Evolutionary conservation across 176 grass and related monocot species (phyloP).

Genomic region (Panicum miliaceum): DNA sequence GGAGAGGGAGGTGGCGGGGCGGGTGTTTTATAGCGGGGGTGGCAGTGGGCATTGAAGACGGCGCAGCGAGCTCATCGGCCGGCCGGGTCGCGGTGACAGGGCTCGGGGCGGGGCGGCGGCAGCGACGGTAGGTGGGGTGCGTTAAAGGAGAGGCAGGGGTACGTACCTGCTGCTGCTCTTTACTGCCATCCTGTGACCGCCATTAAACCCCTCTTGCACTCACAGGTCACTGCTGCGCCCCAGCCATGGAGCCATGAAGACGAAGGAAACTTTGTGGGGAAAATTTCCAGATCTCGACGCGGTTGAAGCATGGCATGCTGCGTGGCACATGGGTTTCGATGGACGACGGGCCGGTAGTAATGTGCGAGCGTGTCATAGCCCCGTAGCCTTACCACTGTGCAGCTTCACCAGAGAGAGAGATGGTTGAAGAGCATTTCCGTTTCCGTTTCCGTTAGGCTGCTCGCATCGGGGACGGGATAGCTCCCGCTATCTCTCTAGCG

Average conservation of each 20-base stretch:
- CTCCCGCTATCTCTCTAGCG: too few species aligned
- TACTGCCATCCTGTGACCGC: conserved; percentile 57
- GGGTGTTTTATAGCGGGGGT: conserved; percentile 39
- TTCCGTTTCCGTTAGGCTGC: too few species aligned
- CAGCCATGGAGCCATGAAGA: background rate
- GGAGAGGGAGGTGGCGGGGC: background rate
- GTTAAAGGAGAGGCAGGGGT: conserved; percentile 44
- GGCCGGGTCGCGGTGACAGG: conserved; percentile 1
- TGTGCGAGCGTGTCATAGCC: background rate
- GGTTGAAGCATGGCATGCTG: conserved; percentile 6
- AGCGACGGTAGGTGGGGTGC: conserved; percentile 46
- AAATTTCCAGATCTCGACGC: conserved; percentile 33
- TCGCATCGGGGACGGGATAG: too few species aligned
- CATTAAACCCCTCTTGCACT: conserved; percentile 39
- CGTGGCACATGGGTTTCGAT: background rate
- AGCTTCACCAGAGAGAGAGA: background rate
- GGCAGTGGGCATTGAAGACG: conserved; percentile 44
- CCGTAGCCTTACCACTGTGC: background rate
- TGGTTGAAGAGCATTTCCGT: too few species aligned
- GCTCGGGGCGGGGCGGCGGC: background rate
- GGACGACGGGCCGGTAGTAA: background rate
- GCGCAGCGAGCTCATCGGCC: conserved; percentile 48
- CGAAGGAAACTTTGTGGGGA: background rate
- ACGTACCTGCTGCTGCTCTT: conserved; percentile 50
- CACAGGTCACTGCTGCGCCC: conserved; percentile 7